Evolutionary conservation across 768 basidiomycete genomes (phyloP).

Genomic region (Boletus reticulatus): DNA sequence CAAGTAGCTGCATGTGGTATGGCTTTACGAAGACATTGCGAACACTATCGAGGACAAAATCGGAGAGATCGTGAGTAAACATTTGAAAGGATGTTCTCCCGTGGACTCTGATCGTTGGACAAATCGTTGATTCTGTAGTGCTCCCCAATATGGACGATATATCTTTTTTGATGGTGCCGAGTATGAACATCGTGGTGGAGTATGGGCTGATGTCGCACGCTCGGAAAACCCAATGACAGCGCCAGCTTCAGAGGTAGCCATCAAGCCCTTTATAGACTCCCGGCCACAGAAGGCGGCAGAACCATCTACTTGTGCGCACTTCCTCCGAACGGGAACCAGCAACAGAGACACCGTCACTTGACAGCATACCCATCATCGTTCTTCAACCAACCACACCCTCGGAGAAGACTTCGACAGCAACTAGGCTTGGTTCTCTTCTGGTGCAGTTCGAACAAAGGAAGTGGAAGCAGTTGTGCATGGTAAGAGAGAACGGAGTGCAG

Average conservation of each 20-base stretch:
- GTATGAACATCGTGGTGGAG: slow-evolving; percentile 76
- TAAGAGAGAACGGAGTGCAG: slow-evolving; percentile 28
- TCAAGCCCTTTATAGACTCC: slow-evolving; percentile 3
- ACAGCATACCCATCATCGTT: slow-evolving; percentile 19
- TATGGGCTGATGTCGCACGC: slow-evolving; percentile 81
- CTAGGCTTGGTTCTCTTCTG: slow-evolving; percentile 52
- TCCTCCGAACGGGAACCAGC: too few relatives aligned
- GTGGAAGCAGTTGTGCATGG: slow-evolving; percentile 22
- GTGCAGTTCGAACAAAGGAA: slow-evolving; percentile 29
- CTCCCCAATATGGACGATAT: slow-evolving; percentile 99
- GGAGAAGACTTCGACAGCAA: slow-evolving; percentile 25
- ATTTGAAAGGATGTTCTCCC: neutral
- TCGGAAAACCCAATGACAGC: slow-evolving; percentile 28
- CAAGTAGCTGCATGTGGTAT: slow-evolving; percentile 91
- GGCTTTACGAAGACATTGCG: slow-evolving; percentile 85
- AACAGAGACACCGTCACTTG: slow-evolving; percentile 23
- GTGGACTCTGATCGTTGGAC: slow-evolving; percentile 62
- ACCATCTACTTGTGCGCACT: neutral
- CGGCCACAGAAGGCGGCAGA: slow-evolving; percentile 35
- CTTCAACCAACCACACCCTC: slow-evolving; percentile 8
- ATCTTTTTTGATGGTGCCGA: slow-evolving; percentile 66
- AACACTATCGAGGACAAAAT: slow-evolving; percentile 86
- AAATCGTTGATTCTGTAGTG: slow-evolving; percentile 95
- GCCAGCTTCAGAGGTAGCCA: slow-evolving; percentile 1
- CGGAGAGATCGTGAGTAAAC: slow-evolving; percentile 72